Conservation (phyloP, 2,329 filamentous ascomycete genomes). For the Tolypocladium album region DNA sequence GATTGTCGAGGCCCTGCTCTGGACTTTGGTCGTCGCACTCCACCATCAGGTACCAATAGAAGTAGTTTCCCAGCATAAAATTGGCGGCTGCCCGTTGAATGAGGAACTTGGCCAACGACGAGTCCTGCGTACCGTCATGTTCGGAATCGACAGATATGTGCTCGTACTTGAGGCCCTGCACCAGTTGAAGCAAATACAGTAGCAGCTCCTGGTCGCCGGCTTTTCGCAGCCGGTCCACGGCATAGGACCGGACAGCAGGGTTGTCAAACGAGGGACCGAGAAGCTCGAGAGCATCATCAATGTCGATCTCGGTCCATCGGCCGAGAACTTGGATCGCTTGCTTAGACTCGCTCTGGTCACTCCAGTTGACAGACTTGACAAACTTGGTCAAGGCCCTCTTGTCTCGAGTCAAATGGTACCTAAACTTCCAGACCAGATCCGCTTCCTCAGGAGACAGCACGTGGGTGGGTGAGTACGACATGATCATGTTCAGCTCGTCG, state of each 20-base stretch:
- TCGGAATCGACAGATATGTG: slow-evolving; percentile 51
- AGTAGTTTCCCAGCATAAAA: slow-evolving; percentile 84
- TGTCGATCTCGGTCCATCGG: slow-evolving; percentile 93
- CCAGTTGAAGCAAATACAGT: slow-evolving; percentile 84
- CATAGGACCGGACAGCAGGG: slow-evolving; percentile 77
- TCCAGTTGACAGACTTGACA: slow-evolving; percentile 95
- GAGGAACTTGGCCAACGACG: slow-evolving; percentile 79
- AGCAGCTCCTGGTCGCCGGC: slow-evolving; percentile 86
- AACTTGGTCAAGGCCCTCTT: slow-evolving; percentile 93
- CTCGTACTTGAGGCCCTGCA: slow-evolving; percentile 93
- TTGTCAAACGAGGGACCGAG: slow-evolving; percentile 90
- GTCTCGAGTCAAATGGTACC: slow-evolving; percentile 86
- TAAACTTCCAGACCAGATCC: slow-evolving; percentile 94
- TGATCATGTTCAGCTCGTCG: slow-evolving; percentile 83
- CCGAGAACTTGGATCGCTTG: slow-evolving; percentile 84
- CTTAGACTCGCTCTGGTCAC: slow-evolving; percentile 70
- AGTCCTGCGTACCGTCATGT: slow-evolving; percentile 56
- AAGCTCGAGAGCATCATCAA: slow-evolving; percentile 91
- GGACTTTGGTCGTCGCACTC: slow-evolving; percentile 81
- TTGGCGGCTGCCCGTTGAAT: slow-evolving; percentile 82
- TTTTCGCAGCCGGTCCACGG: slow-evolving; percentile 83
- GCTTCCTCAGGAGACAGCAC: slow-evolving; percentile 83
- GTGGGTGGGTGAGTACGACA: slow-evolving; percentile 88
- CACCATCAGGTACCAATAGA: slow-evolving; percentile 98
- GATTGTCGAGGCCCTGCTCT: slow-evolving; percentile 63